Evolutionary conservation across 2,329 filamentous ascomycete species (phyloP).

Genomic region (Fusarium sp.): DNA sequence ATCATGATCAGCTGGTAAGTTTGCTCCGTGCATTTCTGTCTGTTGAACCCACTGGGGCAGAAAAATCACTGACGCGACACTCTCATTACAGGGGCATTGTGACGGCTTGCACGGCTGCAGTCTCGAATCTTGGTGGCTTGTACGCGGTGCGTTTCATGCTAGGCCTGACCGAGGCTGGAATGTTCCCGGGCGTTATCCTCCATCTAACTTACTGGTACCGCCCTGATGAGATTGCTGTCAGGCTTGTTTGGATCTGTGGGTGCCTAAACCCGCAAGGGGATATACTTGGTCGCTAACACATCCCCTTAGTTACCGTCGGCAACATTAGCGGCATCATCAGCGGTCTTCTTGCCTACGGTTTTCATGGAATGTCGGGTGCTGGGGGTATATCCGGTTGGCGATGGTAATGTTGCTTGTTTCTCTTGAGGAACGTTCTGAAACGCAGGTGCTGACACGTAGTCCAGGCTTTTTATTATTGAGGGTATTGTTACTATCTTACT

Average conservation of each 20-base stretch:
- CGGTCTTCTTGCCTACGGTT: neutral
- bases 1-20: neutral
- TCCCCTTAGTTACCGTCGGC: neutral
- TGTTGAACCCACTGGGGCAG: neutral
- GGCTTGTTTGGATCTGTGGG: neutral
- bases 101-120: neutral
- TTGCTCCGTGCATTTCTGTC: neutral
- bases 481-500: neutral
- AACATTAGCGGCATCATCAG: neutral
- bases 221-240: neutral
- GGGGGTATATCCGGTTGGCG: neutral
- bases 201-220: neutral
- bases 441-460: neutral
- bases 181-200: neutral
- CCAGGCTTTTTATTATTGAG: neutral
- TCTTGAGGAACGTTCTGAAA: neutral
- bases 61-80: neutral
- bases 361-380: neutral
- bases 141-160: neutral
- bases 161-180: neutral
- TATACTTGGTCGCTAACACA: neutral
- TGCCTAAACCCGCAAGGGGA: neutral
- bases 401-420: neutral
- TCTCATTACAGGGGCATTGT: neutral
- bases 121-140: neutral